Evolutionary conservation across 1,284 basidiomycete genomes (phyloP).

Genomic region (Bondarzewia mesenterica): DNA sequence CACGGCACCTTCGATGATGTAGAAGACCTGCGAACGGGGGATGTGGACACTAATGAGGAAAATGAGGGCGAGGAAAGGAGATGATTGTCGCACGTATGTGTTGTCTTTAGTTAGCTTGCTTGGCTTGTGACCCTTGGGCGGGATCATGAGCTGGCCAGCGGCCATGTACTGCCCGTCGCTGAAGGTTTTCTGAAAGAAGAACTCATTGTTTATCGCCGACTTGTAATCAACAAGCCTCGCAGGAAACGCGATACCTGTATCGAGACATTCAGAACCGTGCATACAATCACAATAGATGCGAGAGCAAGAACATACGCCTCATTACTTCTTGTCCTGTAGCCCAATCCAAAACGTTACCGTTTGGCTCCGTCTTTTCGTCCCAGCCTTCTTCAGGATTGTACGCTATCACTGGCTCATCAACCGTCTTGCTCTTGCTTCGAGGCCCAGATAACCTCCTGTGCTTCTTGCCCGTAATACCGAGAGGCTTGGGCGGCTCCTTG

Average conservation of each 20-base stretch:
- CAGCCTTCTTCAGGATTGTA: constrained; percentile 75
- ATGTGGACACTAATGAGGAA: background rate
- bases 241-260: constrained; percentile 67
- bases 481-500: constrained; percentile 50
- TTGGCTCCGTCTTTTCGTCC: constrained; percentile 73
- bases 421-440: constrained; percentile 34
- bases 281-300: constrained; percentile 1
- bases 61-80: constrained; percentile 2
- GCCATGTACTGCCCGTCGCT: constrained; percentile 90
- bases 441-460: constrained; percentile 36
- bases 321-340: constrained; percentile 50
- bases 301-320: constrained; percentile 49
- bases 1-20: constrained; percentile 82
- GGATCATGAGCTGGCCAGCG: constrained; percentile 81
- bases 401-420: constrained; percentile 21
- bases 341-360: constrained; percentile 68
- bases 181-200: constrained; percentile 92
- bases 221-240: constrained; percentile 55
- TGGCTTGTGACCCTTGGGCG: constrained; percentile 73
- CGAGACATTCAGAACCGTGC: background rate
- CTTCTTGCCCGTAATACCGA: constrained; percentile 31
- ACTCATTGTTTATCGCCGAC: constrained; percentile 53
- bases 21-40: constrained; percentile 62
- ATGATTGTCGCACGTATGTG: constrained; percentile 67
- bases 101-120: constrained; percentile 91